phyloP scores from a whole-genome alignment of 1,139 yeast genomes.

The Taphrina populina region DNA sequence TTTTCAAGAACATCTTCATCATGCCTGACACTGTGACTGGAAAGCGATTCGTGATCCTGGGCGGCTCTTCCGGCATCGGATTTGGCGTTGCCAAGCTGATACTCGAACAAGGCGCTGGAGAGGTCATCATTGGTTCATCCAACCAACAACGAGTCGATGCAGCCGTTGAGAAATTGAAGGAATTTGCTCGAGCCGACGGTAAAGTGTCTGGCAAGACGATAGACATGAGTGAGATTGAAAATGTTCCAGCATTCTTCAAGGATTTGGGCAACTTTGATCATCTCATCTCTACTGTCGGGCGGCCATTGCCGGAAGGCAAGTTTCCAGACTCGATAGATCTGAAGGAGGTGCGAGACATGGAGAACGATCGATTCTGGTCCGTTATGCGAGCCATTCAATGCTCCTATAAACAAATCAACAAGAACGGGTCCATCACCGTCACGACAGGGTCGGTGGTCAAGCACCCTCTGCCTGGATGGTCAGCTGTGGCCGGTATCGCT shows the following conservation, averaged over 20 bases:
- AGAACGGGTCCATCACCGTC: slow-evolving; percentile 1
- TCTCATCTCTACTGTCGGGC: slow-evolving; percentile 7
- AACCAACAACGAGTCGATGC: neutral
- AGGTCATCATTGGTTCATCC: slow-evolving; percentile 56
- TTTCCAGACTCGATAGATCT: neutral
- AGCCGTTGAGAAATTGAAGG: neutral
- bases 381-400: slow-evolving; percentile 1
- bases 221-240: slow-evolving; percentile 1
- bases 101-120: slow-evolving; percentile 88
- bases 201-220: slow-evolving; percentile 1
- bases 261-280: slow-evolving; percentile 55
- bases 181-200: neutral
- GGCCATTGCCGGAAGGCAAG: neutral
- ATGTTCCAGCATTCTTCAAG: slow-evolving; percentile 42
- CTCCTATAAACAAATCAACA: slow-evolving; percentile 3
- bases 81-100: slow-evolving; percentile 77
- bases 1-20: too few relatives aligned
- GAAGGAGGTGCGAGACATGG: neutral
- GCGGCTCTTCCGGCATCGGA: slow-evolving; percentile 84
- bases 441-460: neutral
- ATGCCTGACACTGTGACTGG: too few relatives aligned
- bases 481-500: slow-evolving; percentile 1
- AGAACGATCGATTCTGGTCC: slow-evolving; percentile 5
- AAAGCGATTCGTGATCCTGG: slow-evolving; percentile 80
- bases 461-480: slow-evolving; percentile 10